These are phyloP conservation scores for Blastobotrys aristatus DNA, from an alignment of 1,139 yeast species.

Conservation along the genomic window DNA sequence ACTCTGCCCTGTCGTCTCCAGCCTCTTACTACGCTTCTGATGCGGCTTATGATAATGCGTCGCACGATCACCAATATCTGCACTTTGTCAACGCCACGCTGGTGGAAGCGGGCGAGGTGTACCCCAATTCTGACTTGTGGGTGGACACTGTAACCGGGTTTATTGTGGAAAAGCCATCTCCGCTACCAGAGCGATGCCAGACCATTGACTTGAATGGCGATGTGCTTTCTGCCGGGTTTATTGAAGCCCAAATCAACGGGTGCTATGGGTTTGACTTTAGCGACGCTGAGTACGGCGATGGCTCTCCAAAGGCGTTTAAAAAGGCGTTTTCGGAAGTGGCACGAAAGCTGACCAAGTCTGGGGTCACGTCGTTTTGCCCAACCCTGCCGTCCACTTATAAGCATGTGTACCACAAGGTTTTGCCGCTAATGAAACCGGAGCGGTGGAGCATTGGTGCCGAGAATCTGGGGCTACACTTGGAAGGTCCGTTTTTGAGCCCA, in stretches of 20 bases:
- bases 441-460: conserved; percentile 43
- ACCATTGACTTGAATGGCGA: conserved; percentile 46
- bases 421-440: conserved; percentile 44
- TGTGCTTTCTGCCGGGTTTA: conserved; percentile 54
- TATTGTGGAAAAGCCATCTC: conserved; percentile 37
- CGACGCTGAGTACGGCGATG: conserved; percentile 37
- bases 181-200: conserved; percentile 17
- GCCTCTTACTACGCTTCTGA: conserved; percentile 11
- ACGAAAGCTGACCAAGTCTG: conserved; percentile 43
- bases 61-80: conserved; percentile 9
- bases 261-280: conserved; percentile 57
- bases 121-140: conserved; percentile 42
- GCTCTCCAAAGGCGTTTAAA: conserved; percentile 31
- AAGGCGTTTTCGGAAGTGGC: conserved; percentile 25
- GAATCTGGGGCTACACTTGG: conserved; percentile 59
- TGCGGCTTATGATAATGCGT: conserved; percentile 9
- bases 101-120: conserved; percentile 47
- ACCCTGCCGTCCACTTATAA: conserved; percentile 55
- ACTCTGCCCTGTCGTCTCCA: conserved; percentile 17
- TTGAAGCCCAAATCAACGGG: conserved; percentile 61
- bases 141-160: conserved; percentile 44
- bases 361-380: conserved; percentile 58
- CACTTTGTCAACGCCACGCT: conserved; percentile 48
- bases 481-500: conserved; percentile 56
- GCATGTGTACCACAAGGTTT: conserved; percentile 47